Base-by-base conservation (phyloP, 2,329 filamentous ascomycete genomes). In the Aspergillus hiratsukae region DNA sequence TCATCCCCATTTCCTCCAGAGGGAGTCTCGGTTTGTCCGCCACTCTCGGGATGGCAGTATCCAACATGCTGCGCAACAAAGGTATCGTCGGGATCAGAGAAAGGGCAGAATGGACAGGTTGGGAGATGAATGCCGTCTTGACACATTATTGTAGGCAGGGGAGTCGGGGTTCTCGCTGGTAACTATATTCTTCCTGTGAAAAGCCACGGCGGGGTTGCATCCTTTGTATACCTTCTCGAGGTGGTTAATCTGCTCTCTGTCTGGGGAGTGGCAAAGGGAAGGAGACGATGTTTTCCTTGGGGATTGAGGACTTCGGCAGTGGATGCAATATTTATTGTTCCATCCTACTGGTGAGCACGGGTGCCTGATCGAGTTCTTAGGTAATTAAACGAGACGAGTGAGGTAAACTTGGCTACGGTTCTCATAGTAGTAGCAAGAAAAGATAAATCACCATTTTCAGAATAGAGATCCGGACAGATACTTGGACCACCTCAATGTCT, bases 81-180 rank as follows among this genome's bases (percentile, higher is more conserved):
- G 52, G 72, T 71, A 21, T 68, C 61, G 59, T 77, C 74, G 10
- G 60, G 52, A 52, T 78, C 74, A 27, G 67, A 65, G 54, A 78
- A 79, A 6, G 72, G 67, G 58, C 78, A 80, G 58, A 80, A 78
- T 1, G 78, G 78, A 60, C 77, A 80, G 19, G 65, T 62, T 56
- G 68, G 57, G 23, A 51, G 56, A 27, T 58, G 52, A 37, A 48
- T 29, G 19, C 19, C 48, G 52, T 59, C 54, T 23, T 61, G 52
- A 49, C 64, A 57, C 66, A 69, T 70, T 23, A n/a, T 37, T 17
- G 37, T 21, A 48, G 10, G 10, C 46, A 27, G 8, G 11, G 21
- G n/a, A 28, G 31, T 37, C 31, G 17, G 31, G 14, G 14, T 17
- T 17, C 14, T 17, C 17, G 31, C 40, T 37, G 14, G 31, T 14